These are phyloP conservation scores for Ceratobasidium papillatum DNA, from an alignment of 1,284 basidiomycete genomes.

Conservation along the genomic window DNA sequence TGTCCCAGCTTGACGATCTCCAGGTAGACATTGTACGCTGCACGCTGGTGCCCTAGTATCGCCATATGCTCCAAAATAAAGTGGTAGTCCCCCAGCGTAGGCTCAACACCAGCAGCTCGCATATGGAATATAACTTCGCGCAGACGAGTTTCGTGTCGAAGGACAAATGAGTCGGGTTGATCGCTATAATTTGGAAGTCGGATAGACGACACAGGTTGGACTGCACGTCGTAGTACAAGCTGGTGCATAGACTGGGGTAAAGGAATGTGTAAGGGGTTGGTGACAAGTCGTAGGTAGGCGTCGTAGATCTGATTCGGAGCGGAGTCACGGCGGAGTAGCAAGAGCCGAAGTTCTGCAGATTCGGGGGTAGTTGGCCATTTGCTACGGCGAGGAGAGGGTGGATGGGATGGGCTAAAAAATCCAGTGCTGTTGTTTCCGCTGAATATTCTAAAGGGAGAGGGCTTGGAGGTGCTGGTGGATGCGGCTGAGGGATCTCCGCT, in stretches of 20 bases:
- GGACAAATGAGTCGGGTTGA: conserved; percentile 1
- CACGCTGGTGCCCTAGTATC: conserved; percentile 69
- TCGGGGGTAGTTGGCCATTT: conserved; percentile 29
- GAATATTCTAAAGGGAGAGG: not conserved
- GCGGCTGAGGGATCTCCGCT: not conserved
- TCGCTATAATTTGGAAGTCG: conserved; percentile 31
- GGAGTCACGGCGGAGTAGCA: conserved; percentile 17
- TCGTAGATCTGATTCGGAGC: conserved; percentile 11
- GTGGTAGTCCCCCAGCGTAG: conserved; percentile 72
- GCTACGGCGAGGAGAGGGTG: not conserved
- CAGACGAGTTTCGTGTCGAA: conserved; percentile 62
- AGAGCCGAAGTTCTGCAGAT: conserved; percentile 22
- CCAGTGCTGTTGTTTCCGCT: not conserved
- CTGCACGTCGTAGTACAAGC: conserved; percentile 11
- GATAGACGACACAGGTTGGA: not conserved
- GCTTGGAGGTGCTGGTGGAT: conserved; percentile 13
- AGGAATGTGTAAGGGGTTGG: conserved; percentile 10
- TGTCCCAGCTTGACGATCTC: conserved; percentile 62
- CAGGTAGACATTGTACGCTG: conserved; percentile 65
- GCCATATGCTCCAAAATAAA: conserved; percentile 76
- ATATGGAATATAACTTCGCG: conserved; percentile 73
- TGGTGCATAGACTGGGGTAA: conserved; percentile 32
- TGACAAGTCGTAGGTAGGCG: conserved; percentile 28
- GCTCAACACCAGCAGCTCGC: conserved; percentile 59
- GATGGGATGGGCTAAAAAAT: conserved; percentile 24